Conservation (phyloP, 1,284 basidiomycete genomes). For the Pulchroboletus neoregius region DNA sequence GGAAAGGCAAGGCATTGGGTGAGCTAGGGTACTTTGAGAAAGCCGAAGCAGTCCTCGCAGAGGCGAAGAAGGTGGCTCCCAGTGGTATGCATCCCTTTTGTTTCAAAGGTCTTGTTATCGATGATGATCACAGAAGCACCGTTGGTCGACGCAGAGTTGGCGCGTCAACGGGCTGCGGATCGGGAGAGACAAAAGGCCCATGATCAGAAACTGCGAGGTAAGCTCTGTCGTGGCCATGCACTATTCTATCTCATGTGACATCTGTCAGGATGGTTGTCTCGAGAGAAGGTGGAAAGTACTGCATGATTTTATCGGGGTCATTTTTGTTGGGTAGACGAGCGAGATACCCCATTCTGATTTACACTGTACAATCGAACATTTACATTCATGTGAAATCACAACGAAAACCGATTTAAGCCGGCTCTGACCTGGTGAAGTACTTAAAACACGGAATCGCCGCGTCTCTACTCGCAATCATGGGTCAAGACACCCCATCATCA, state of each 20-base stretch:
- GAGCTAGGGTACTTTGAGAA: conserved; percentile 73
- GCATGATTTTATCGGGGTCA: conserved; percentile 6
- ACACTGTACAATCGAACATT: conserved; percentile 8
- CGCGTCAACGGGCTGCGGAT: conserved; percentile 54
- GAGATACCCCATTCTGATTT: conserved; percentile 15
- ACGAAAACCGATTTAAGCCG: neutral
- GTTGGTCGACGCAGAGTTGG: conserved; percentile 56
- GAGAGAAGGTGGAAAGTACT: conserved; percentile 27
- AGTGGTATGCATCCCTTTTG: conserved; percentile 39
- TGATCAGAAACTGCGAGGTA: conserved; percentile 73
- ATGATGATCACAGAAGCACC: conserved; percentile 45
- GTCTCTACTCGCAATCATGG: conserved; percentile 17
- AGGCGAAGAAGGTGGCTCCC: conserved; percentile 59
- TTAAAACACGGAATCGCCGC: conserved; percentile 1
- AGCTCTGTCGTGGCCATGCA: neutral
- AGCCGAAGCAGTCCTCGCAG: conserved; percentile 58
- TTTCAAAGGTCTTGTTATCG: neutral
- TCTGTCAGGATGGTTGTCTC: conserved; percentile 38
- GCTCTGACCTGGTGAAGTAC: conserved; percentile 1
- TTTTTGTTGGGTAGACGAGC: conserved; percentile 7
- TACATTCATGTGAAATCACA: conserved; percentile 19
- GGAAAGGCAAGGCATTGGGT: conserved; percentile 74
- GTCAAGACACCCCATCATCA: conserved; percentile 22
- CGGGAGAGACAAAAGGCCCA: conserved; percentile 60
- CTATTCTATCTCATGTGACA: conserved; percentile 2